A percentile compares a stretch with the other conserved stretches of the same genome.
Evolutionary conservation across 148 eudicot genomes (phyloP).

Genomic region (Silene uniflora): DNA sequence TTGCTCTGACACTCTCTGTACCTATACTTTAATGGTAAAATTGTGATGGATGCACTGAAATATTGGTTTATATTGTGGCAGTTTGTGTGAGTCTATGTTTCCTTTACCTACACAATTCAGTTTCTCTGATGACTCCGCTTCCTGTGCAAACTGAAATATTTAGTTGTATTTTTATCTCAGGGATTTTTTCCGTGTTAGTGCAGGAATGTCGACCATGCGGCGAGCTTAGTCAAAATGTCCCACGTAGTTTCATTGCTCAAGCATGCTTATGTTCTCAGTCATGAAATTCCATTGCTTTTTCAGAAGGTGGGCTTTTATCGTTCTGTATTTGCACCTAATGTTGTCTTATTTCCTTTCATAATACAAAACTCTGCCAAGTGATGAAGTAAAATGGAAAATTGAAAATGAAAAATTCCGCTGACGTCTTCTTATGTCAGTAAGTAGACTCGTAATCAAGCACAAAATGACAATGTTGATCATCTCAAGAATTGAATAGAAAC

Average conservation of each 20-base stretch:
- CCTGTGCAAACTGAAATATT: background rate
- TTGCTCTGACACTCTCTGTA: background rate
- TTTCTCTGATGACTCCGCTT: constrained; percentile 4
- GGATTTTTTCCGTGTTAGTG: constrained; percentile 11
- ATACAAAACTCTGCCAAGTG: background rate
- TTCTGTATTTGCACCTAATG: background rate
- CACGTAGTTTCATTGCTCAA: constrained; percentile 46
- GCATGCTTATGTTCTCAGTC: constrained; percentile 62
- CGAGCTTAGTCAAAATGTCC: constrained; percentile 37
- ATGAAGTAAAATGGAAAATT: background rate
- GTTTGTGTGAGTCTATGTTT: background rate
- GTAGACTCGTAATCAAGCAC: background rate
- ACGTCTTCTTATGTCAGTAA: background rate
- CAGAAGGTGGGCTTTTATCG: constrained; percentile 54
- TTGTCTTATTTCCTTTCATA: background rate
- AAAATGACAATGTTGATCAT: background rate
- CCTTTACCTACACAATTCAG: background rate
- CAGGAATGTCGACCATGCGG: constrained; percentile 46
- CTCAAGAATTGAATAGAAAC: background rate
- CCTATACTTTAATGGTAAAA: background rate
- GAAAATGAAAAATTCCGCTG: background rate
- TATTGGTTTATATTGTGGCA: background rate
- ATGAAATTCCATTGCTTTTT: constrained; percentile 69
- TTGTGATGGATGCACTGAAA: background rate
- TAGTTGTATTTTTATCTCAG: constrained; percentile 1